Base-by-base conservation (phyloP, 331 rosid genomes). In the Saraca asoca region DNA sequence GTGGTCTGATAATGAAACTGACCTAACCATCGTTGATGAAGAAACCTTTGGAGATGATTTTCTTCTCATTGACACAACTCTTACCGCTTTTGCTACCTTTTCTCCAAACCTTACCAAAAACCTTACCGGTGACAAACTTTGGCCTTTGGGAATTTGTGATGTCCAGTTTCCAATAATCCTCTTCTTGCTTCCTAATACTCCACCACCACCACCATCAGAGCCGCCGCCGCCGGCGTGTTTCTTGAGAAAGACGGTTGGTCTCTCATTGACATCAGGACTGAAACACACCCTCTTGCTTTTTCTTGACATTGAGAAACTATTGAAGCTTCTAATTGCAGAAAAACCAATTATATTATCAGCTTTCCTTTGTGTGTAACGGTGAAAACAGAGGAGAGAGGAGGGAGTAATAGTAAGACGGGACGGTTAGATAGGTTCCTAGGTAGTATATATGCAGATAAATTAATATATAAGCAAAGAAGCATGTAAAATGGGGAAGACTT, bases 31-130 rank as follows among this genome's bases (percentile, higher is more conserved):
- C 51, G 79, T 31, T 19, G 90, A 75, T 2, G 96, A 80, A 35
- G 91, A 86, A 17, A 86, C 89, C 73, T 85, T 89, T 5, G 91
- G 62, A 0, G 91, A 89, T 16, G 86, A 75, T 42, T 77, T 75
- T 41, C 76, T 80, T 64, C 77, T 76, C 48, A 65, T 51, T n/a
- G 89, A 79, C 20, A 85, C 74, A 58, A 72, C 37, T 13, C 76
- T 63, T 34, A 83, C 68, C 33, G 87, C 89, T 65, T 51, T 79
- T 0, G 59, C 85, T 65, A 84, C 69, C 69, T 80, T 89, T 18
- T 74, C 69, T 77, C 74, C 84, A 9, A 89, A 72, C 59, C 75
- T 35, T 51, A 79, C 73, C 8, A 89, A 78, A 52, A 89, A 71
- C 43, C 73, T 74, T 16, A 81, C 67, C 3, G 81, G 70, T 48